Evolutionary conservation across 805 yeast species (phyloP), one percentile per base, ranked within the genome.

Genomic region (Cyberlindnera mrakii): DNA sequence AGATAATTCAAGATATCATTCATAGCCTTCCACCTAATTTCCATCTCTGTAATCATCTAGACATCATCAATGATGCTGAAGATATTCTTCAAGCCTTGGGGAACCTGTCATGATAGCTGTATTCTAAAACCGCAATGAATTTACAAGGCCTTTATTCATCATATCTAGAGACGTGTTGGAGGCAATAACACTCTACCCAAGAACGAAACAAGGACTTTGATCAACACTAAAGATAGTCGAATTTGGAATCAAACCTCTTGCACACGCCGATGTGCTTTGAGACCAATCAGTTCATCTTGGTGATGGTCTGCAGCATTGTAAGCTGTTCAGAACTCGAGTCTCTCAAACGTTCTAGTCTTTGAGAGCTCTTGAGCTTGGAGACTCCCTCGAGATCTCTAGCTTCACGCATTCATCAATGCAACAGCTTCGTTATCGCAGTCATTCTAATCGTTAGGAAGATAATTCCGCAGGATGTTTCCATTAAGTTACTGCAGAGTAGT

Each of bases 231-330:
- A 64, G 9, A 65, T 58, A 15, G 93, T 72, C 58, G 90, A 93
- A 60, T 93, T 93, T 10, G 99, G 98, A 52, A 93, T 90, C 55
- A 91, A 93, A 35, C 87, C 95, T 37, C 71, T 74, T 2, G 77
- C 70, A 3, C 66, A 70, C 72, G 0, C 96, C 96, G 46, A 93
- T 70, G 1, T 83, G 70, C 51, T 80, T 85, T 16, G 96, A 80
- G n/a, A 85, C 53, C 39, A 93, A 60, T 63, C 98, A 91, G 61
- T 93, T 99, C 37, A 93, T 69, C 40, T 75, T 75, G 14, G 86
- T 79, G 31, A 87, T 63, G 1, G 75, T 65, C 33, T n/a, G n/a
- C n/a, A 71, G 70, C 11, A 86, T 55, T 48, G 57, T 86, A 88
- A 51, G 83, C 71, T 23, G 59, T 51, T 23, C 3, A 23, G 25